Base-by-base conservation (phyloP, 192 early-diverging fungal genomes). In the Fimicolochytrium jonesii region DNA sequence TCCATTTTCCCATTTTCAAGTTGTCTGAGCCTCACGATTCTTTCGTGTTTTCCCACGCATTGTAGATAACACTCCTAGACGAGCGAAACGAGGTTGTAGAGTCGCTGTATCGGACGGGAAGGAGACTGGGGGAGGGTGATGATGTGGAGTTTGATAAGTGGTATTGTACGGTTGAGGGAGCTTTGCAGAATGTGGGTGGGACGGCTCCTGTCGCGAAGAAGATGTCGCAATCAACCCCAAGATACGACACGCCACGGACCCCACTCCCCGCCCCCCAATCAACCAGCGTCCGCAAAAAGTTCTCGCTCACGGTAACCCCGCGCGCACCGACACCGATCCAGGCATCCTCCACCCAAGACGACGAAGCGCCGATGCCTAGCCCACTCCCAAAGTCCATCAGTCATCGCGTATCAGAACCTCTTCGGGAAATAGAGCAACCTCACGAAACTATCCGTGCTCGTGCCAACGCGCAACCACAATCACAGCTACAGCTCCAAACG, bases 101-200 rank as follows among this genome's bases (percentile, higher is more conserved):
- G 4, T 17, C 37, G 2, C 20, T 59, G 43, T 45, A 39, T 35
- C 10, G 18, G 39, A 18, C 13, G 22, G 22, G 30, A 47, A 13
- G 37, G 11, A 15, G n/a, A n/a, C 31, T 64, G 31, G 37, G 15
- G 6, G 50, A 51, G 23, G 61, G 61, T 15, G 61, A 64, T 6
- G 61, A 64, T 15, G 9, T 64, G 20, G 61, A 64, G 2, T 64
- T 64, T 41, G 61, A 64, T 18, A 17, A 34, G 2, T 37, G 28
- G 23, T 64, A 32, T 43, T 52, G 48, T 42, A 25, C 17, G 17
- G 39, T 64, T 15, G 61, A 64, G n/a, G 61, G 36, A 56, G 20
- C 25, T 33, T 41, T 30, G 26, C n/a, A 33, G 3, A 1, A 1
- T n/a, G 34, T n/a, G 3, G 29, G 35, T 13, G n/a, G 13, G n/a